phyloP scores from a whole-genome alignment of 129 eudicot genomes.

The Flaveria robusta region DNA sequence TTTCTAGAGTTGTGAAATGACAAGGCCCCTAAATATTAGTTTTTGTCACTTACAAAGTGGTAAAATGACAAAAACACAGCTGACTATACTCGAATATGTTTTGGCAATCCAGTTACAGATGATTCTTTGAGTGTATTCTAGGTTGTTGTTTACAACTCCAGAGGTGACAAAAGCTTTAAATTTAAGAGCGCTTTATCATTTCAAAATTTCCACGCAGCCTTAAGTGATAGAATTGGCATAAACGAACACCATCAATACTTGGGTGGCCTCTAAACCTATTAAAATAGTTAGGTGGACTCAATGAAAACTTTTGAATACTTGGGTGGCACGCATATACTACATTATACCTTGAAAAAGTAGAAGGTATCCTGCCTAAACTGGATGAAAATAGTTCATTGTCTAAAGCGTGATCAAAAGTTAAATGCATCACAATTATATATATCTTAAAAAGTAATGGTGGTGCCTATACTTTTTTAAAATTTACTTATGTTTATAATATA shows the following conservation, averaged over 20 bases:
- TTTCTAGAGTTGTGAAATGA: neutral
- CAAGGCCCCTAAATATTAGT: neutral
- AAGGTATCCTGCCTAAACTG: neutral
- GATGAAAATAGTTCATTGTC: neutral
- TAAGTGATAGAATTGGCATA: neutral
- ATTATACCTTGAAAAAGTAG: neutral
- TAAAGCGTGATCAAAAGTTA: neutral
- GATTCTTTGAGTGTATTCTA: neutral
- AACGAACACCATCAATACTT: neutral
- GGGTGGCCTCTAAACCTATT: neutral
- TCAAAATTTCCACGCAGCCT: neutral
- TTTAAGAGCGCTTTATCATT: too few relatives aligned
- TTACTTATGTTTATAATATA: too few relatives aligned
- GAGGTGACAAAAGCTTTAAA: neutral
- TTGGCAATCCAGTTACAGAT: neutral
- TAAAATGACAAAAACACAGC: neutral
- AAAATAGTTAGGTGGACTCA: neutral
- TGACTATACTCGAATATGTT: neutral
- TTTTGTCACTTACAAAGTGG: neutral
- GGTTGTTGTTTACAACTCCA: neutral
- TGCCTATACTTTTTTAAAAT: too few relatives aligned
- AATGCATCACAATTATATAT: conserved; percentile 7
- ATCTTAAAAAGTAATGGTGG: too few relatives aligned
- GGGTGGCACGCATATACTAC: neutral
- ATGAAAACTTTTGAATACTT: neutral